Conservation (phyloP, 2,329 filamentous ascomycete genomes). For the Sclerotinia nivalis region DNA sequence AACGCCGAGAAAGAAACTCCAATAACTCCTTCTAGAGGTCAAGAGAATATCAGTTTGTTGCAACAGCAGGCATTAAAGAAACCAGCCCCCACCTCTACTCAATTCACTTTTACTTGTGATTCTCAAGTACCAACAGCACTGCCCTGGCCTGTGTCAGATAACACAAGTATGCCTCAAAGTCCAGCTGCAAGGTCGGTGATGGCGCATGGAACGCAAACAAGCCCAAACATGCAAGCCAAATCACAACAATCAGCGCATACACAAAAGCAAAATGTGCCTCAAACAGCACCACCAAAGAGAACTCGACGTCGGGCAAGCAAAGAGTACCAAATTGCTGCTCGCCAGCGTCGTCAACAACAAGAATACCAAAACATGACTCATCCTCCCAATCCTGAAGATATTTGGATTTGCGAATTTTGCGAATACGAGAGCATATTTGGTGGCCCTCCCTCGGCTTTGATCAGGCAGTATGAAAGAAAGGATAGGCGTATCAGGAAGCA, state of each 20-base stretch:
- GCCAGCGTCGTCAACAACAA: slow-evolving; percentile 74
- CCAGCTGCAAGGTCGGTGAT: slow-evolving; percentile 35
- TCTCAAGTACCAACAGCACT: slow-evolving; percentile 81
- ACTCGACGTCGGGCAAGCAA: slow-evolving; percentile 68
- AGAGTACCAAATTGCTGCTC: slow-evolving; percentile 73
- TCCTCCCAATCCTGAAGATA: slow-evolving; percentile 68
- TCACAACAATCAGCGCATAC: slow-evolving; percentile 42
- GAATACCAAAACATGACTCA: slow-evolving; percentile 75
- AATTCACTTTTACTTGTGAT: slow-evolving; percentile 96
- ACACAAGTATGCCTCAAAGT: slow-evolving; percentile 33
- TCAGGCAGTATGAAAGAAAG: slow-evolving; percentile 91
- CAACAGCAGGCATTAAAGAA: slow-evolving; percentile 66
- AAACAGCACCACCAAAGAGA: slow-evolving; percentile 52
- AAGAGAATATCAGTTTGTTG: slow-evolving; percentile 77
- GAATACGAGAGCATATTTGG: slow-evolving; percentile 97
- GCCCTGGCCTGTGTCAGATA: slow-evolving; percentile 63
- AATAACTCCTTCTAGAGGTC: slow-evolving; percentile 58
- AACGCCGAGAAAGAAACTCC: slow-evolving; percentile 71
- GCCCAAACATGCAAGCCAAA: slow-evolving; percentile 36
- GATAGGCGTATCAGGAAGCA: slow-evolving; percentile 82
- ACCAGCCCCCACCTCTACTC: slow-evolving; percentile 69
- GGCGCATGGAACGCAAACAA: slow-evolving; percentile 42
- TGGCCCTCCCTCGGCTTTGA: slow-evolving; percentile 77
- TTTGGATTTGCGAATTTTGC: slow-evolving; percentile 98
- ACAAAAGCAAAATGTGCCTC: slow-evolving; percentile 42